A percentile compares a stretch with the other conserved stretches of the same genome.
Conservation (phyloP, 495 filamentous ascomycete genomes). For the Podospora australis region DNA sequence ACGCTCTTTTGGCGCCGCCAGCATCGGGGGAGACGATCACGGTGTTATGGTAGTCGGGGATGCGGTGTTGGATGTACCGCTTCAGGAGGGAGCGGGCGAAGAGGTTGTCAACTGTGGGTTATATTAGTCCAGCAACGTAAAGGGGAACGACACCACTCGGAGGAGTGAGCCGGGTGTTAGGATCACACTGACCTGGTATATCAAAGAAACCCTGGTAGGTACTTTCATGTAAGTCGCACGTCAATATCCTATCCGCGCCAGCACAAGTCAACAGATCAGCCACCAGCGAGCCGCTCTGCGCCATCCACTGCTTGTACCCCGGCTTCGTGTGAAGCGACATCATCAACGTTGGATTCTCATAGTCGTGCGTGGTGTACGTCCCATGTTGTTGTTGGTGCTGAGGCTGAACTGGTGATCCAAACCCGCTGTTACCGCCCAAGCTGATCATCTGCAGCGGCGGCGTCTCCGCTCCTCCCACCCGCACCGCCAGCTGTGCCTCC, state of each 20-base stretch:
- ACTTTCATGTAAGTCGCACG: slow-evolving; percentile 87
- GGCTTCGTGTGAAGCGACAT: slow-evolving; percentile 67
- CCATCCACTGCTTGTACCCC: slow-evolving; percentile 96
- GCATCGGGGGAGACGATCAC: slow-evolving; percentile 96
- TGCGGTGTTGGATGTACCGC: slow-evolving; percentile 81
- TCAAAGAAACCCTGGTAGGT: slow-evolving; percentile 86
- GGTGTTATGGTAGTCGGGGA: slow-evolving; percentile 78
- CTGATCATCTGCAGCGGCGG: background rate
- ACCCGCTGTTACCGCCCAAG: too few species aligned
- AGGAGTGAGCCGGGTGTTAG: too few species aligned
- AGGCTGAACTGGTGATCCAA: background rate
- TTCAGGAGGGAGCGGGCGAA: slow-evolving; percentile 83
- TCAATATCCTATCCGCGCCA: slow-evolving; percentile 91
- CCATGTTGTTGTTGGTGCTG: background rate
- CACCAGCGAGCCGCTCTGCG: slow-evolving; percentile 89
- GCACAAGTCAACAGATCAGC: slow-evolving; percentile 92
- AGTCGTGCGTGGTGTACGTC: slow-evolving; percentile 50
- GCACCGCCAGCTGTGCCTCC: background rate
- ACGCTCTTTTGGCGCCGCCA: slow-evolving; percentile 92
- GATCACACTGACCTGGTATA: slow-evolving; percentile 59
- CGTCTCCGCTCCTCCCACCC: background rate
- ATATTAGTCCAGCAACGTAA: background rate
- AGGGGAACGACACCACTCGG: background rate
- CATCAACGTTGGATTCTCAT: slow-evolving; percentile 47
- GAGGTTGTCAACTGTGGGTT: slow-evolving; percentile 70